phyloP scores from a whole-genome alignment of 768 basidiomycete species.

The Ramaria rubella region DNA sequence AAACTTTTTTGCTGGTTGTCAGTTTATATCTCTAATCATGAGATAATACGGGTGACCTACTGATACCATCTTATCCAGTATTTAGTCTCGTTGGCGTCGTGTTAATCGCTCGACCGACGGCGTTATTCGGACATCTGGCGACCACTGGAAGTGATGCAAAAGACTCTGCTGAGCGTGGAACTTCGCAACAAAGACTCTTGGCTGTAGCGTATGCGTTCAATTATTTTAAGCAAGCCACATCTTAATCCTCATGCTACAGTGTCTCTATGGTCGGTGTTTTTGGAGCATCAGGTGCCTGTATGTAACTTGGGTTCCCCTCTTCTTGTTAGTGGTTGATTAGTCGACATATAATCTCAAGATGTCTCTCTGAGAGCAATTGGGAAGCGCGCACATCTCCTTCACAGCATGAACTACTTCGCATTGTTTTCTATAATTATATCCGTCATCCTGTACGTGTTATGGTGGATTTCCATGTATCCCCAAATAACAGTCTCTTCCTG shows the following conservation, averaged over 20 bases:
- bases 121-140: slow-evolving; percentile 74
- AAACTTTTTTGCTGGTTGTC: slow-evolving; percentile 51
- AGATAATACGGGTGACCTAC: background rate
- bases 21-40: slow-evolving; percentile 9
- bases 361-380: slow-evolving; percentile 62
- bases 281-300: slow-evolving; percentile 63
- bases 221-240: background rate
- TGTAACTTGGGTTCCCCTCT: slow-evolving; percentile 25
- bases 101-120: slow-evolving; percentile 71
- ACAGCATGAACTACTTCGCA: slow-evolving; percentile 63
- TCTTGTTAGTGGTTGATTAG: background rate
- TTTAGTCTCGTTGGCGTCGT: slow-evolving; percentile 70
- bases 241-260: slow-evolving; percentile 27
- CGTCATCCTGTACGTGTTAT: background rate
- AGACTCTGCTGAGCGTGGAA: slow-evolving; percentile 16
- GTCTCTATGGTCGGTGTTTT: slow-evolving; percentile 57
- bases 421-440: slow-evolving; percentile 42
- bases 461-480: no score
- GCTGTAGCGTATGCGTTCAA: slow-evolving; percentile 46
- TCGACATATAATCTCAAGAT: slow-evolving; percentile 25
- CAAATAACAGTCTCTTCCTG: no score
- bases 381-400: slow-evolving; percentile 65
- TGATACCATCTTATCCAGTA: slow-evolving; percentile 29
- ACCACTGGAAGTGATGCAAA: slow-evolving; percentile 6
- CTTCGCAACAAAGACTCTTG: slow-evolving; percentile 37